phyloP scores from a whole-genome alignment of 1,139 yeast species.

The Yamadazyma conglobata region DNA sequence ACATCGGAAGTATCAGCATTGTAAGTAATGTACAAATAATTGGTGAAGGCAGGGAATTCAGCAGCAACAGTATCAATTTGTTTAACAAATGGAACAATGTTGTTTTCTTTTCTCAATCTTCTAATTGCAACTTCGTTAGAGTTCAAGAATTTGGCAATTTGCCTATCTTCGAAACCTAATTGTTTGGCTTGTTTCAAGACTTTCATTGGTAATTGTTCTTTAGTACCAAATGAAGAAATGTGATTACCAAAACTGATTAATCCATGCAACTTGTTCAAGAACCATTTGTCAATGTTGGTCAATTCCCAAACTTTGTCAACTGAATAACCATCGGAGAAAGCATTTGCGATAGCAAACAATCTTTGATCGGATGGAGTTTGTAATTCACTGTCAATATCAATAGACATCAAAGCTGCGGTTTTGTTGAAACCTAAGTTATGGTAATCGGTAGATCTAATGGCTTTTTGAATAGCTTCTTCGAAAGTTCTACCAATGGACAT shows the following conservation, averaged over 20 bases:
- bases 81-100: constrained; percentile 89
- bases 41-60: constrained; percentile 96
- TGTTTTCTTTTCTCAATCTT: constrained; percentile 83
- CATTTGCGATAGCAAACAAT: constrained; percentile 94
- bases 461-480: constrained; percentile 97
- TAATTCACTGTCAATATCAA: constrained; percentile 85
- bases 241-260: constrained; percentile 67
- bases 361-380: constrained; percentile 97
- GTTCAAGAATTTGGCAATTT: constrained; percentile 84
- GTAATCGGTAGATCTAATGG: constrained; percentile 94
- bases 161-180: constrained; percentile 96
- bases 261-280: constrained; percentile 78
- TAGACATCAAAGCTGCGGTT: constrained; percentile 82
- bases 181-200: constrained; percentile 87
- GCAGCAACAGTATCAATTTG: constrained; percentile 99
- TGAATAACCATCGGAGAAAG: constrained; percentile 77
- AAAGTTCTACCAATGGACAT: constrained; percentile 98
- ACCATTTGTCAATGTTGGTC: constrained; percentile 97
- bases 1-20: constrained; percentile 91
- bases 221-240: constrained; percentile 55
- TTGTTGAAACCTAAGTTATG: constrained; percentile 91
- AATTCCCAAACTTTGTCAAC: constrained; percentile 90
- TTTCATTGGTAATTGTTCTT: constrained; percentile 57
- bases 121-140: constrained; percentile 94
- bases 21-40: constrained; percentile 92